phyloP scores from a whole-genome alignment of 208 protist species.

The Wallacemonas rigidus region DNA sequence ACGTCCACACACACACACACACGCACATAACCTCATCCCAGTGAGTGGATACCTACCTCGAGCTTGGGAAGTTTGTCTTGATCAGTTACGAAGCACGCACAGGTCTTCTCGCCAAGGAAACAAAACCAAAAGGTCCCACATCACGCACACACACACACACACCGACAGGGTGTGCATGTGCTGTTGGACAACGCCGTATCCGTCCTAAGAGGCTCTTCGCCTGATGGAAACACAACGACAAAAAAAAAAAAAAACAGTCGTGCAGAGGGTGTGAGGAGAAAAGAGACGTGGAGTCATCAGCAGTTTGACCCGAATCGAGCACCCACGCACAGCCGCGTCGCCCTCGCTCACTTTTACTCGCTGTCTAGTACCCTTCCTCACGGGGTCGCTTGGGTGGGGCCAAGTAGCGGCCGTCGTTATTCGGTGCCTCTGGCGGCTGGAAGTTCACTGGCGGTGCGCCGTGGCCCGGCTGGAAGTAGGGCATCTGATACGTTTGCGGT shows the following conservation, averaged over 20 bases:
- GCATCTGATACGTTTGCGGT: conserved; percentile 19
- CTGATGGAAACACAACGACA: not conserved
- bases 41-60: too few relatives aligned
- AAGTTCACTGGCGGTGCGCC: conserved; percentile 12
- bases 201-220: too few relatives aligned
- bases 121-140: too few relatives aligned
- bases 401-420: conserved; percentile 12
- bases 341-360: not conserved
- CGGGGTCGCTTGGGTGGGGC: conserved; percentile 3
- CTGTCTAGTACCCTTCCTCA: conserved; percentile 4
- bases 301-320: too few relatives aligned
- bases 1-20: too few relatives aligned
- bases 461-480: conserved; percentile 14
- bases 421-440: conserved; percentile 2
- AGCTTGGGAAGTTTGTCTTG: too few relatives aligned
- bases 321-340: not conserved
- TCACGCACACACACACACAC: too few relatives aligned
- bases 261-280: conserved; percentile 1
- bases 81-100: too few relatives aligned
- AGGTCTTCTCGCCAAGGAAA: too few relatives aligned
- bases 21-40: too few relatives aligned
- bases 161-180: too few relatives aligned
- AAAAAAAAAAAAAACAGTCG: not conserved
- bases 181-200: too few relatives aligned
- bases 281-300: not conserved